Evolutionary conservation across 78 protist species (phyloP).

Genomic region (Thecamonas trahens): DNA sequence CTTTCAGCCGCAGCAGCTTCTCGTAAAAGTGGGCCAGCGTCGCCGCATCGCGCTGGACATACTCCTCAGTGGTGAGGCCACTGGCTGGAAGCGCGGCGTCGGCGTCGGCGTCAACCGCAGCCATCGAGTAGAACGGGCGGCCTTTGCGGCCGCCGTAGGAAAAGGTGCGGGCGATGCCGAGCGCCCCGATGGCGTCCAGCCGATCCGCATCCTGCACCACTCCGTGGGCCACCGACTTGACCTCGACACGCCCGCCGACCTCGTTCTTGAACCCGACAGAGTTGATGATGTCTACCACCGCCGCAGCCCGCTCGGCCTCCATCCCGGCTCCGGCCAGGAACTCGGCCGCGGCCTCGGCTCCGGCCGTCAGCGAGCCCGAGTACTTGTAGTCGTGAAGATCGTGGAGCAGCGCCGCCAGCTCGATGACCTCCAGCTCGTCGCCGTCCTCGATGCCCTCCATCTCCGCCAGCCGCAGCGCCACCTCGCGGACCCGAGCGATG

Average conservation of each 20-base stretch:
- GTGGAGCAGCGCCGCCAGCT: conserved; percentile 31
- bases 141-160: neutral
- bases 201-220: conserved; percentile 34
- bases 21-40: conserved; percentile 29
- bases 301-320: neutral
- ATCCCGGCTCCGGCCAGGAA: neutral
- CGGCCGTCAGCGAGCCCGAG: conserved; percentile 14
- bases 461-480: conserved; percentile 7
- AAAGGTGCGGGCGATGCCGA: neutral
- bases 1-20: conserved; percentile 25
- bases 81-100: conserved; percentile 5
- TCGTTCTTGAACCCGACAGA: conserved; percentile 13
- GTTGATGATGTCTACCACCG: conserved; percentile 1
- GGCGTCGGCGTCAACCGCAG: no score
- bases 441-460: no score
- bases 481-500: conserved; percentile 5
- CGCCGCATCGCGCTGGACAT: conserved; percentile 14
- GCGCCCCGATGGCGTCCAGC: conserved; percentile 18
- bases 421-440: conserved; percentile 7
- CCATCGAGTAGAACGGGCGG: no score
- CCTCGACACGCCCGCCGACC: neutral
- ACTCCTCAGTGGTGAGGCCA: neutral
- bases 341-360: conserved; percentile 7
- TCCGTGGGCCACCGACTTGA: neutral
- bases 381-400: conserved; percentile 25